Evolutionary conservation across 371 early-diverging fungal species (phyloP).

Genomic region (Haplosporangium sp.): DNA sequence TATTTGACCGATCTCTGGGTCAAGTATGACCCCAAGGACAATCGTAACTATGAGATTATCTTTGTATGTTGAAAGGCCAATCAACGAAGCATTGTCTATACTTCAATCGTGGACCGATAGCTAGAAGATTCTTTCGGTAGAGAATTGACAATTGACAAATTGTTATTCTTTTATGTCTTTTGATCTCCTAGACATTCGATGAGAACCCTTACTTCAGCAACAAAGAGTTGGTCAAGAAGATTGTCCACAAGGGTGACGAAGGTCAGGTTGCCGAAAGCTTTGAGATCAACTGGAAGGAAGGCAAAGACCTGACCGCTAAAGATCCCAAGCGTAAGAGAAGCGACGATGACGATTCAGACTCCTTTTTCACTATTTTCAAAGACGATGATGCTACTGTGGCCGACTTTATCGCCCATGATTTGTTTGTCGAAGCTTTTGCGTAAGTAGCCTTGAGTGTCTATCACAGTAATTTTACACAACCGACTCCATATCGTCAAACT

Average conservation of each 20-base stretch:
- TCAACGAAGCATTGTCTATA: background rate
- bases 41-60: conserved; percentile 61
- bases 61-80: conserved; percentile 55
- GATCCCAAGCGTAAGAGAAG: conserved; percentile 62
- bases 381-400: conserved; percentile 59
- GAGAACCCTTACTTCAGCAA: conserved; percentile 69
- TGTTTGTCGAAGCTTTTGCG: conserved; percentile 52
- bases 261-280: conserved; percentile 57
- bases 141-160: background rate
- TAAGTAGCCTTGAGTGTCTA: conserved; percentile 3
- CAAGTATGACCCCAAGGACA: conserved; percentile 61
- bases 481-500: background rate
- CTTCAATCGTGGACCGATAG: no score
- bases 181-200: conserved; percentile 58
- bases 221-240: conserved; percentile 66
- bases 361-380: conserved; percentile 62
- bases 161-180: background rate
- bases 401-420: conserved; percentile 38
- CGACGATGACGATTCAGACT: conserved; percentile 55
- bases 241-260: conserved; percentile 56
- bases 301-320: conserved; percentile 56
- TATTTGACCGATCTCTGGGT: conserved; percentile 68
- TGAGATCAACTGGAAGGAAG: conserved; percentile 63
- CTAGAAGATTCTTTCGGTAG: background rate
- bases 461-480: no score